phyloP scores from a whole-genome alignment of 208 protist genomes.

The Crithidia bombi region DNA sequence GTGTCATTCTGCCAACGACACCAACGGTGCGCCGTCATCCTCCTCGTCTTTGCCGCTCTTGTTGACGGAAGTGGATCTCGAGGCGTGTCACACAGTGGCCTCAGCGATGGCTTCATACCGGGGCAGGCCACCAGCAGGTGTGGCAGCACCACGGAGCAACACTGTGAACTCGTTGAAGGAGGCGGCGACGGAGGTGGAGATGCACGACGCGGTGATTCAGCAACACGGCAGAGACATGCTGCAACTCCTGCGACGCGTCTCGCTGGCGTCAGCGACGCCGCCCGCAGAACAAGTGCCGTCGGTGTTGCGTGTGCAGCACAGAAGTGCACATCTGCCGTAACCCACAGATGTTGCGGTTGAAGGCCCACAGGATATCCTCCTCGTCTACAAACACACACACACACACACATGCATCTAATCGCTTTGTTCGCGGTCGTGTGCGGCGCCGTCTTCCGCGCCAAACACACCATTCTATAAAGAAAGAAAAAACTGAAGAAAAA shows the following conservation, averaged over 20 bases:
- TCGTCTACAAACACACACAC: no score
- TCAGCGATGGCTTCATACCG: constrained; percentile 49
- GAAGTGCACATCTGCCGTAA: background rate
- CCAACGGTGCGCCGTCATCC: background rate
- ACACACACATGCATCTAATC: no score
- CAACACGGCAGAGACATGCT: constrained; percentile 56
- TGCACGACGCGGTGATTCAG: constrained; percentile 72
- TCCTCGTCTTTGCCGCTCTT: background rate
- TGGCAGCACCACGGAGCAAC: background rate
- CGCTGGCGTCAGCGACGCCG: background rate
- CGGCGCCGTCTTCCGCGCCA: no score
- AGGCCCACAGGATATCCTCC: no score
- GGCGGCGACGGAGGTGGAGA: constrained; percentile 10
- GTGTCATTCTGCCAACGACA: constrained; percentile 10
- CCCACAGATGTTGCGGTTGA: no score
- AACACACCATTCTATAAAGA: no score
- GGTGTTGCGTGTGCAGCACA: background rate
- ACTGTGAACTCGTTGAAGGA: background rate
- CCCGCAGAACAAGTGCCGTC: background rate
- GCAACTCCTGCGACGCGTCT: constrained; percentile 16
- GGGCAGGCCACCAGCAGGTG: background rate
- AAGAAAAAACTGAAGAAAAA: no score
- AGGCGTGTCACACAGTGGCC: constrained; percentile 27
- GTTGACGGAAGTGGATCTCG: constrained; percentile 29
- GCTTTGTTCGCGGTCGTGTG: no score